Base-by-base conservation (phyloP, 2,329 filamentous ascomycete genomes). In the Hymenoscyphus fraxineus region DNA sequence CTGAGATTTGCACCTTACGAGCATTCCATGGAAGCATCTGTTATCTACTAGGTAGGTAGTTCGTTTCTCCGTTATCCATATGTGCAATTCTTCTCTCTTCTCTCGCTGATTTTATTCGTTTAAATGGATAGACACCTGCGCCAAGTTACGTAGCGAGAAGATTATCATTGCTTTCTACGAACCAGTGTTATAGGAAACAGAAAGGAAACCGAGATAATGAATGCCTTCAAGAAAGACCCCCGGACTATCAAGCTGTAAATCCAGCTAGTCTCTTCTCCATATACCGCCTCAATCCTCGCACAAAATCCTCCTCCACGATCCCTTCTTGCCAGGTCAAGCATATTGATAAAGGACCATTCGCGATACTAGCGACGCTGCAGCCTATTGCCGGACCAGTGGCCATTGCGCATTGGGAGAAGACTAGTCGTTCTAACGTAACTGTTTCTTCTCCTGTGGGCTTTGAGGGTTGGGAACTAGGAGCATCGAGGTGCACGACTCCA, bases 351-450 rank as follows among this genome's bases (percentile, higher is more conserved):
- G 68, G 64, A 3, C 68, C 70, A 10, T 59, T 63, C 22, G 51
- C 40, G 3, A 69, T 27, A 60, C 59, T 69, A 10, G 63, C 63
- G 47, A 63, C 64, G 58, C 61, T 68, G 51, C 63, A 65, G 6
- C 67, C 69, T 51, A 72, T 58, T 1, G 65, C 59, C 10, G 69
- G 64, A 3, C 70, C 66, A 2, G 44, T 40, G 15, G 68, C 61
- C 66, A 69, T 69, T 27, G 63, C 68, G 54, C 66, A 68, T 44
- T 72, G 70, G 0, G 64, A 66, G 58, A 72, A 72, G 1, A 65
- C 27, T 2, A 71, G 32, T 31, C 64, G 69, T 58, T 70, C 63
- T 4, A 71, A 27, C 35, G 27, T 62, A 0, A 70, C 59, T 6
- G 22, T n/a, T 7, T 12, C 47, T 13, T 58, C 15, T 1, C 40